phyloP scores from a whole-genome alignment of 1,284 basidiomycete genomes.

The Ganoderma resinaceum region DNA sequence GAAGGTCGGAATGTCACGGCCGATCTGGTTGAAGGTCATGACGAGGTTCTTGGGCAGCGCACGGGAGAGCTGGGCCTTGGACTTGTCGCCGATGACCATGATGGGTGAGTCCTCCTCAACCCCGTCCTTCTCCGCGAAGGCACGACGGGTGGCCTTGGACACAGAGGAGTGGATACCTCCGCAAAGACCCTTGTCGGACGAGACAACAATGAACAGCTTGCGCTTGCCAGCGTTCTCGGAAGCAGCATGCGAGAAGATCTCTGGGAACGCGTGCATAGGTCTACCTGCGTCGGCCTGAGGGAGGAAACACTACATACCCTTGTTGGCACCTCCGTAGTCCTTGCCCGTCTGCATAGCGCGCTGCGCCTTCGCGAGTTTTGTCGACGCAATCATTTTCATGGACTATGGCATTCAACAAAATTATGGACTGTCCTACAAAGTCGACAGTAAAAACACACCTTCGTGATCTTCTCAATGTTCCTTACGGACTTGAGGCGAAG shows the following conservation, averaged over 20 bases:
- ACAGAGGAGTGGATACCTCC: slow-evolving; percentile 99
- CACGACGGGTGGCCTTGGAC: slow-evolving; percentile 86
- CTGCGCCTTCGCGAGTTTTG: slow-evolving; percentile 95
- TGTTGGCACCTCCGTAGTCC: slow-evolving; percentile 93
- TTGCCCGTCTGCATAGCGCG: slow-evolving; percentile 95
- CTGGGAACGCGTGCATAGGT: slow-evolving; percentile 47
- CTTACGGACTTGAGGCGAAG: slow-evolving; percentile 95
- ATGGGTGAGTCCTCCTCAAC: slow-evolving; percentile 72
- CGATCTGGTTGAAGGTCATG: slow-evolving; percentile 97
- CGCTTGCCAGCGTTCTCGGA: slow-evolving; percentile 68
- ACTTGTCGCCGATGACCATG: slow-evolving; percentile 97
- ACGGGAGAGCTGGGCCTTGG: slow-evolving; percentile 91
- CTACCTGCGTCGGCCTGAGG: slow-evolving; percentile 1
- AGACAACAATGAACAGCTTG: slow-evolving; percentile 92
- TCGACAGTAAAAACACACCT: slow-evolving; percentile 61
- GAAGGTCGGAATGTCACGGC: slow-evolving; percentile 97
- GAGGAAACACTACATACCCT: slow-evolving; percentile 64
- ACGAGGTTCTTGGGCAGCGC: slow-evolving; percentile 72
- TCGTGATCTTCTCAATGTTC: slow-evolving; percentile 99
- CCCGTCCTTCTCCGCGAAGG: slow-evolving; percentile 57
- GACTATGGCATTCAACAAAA: slow-evolving; percentile 60
- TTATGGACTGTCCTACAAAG: neutral
- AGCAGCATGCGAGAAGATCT: slow-evolving; percentile 81
- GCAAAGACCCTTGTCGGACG: slow-evolving; percentile 99
- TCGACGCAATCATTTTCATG: slow-evolving; percentile 99